Percentiles rank a stretch among this genome's conserved stretches.
Evolutionary conservation across 345 rosid species (phyloP).

Genomic region (Salix dunnii): DNA sequence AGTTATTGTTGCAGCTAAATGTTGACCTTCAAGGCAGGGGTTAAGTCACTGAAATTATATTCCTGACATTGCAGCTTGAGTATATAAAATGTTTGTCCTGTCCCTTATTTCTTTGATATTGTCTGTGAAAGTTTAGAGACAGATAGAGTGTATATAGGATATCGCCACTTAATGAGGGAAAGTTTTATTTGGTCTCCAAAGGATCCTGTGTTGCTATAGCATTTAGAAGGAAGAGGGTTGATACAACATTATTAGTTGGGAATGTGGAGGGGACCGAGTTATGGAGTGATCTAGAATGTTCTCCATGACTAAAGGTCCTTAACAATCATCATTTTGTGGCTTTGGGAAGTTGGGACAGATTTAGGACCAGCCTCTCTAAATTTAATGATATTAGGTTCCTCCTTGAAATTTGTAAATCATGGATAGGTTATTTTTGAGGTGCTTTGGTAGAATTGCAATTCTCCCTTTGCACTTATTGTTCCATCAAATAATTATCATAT

Average conservation of each 20-base stretch:
- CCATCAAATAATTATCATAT: neutral
- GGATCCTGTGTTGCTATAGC: neutral
- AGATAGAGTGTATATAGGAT: neutral
- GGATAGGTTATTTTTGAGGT: too few species aligned
- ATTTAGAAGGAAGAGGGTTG: neutral
- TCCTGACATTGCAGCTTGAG: neutral
- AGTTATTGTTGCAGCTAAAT: neutral
- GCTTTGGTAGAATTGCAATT: neutral
- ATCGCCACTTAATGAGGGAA: neutral
- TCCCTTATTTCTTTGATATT: neutral
- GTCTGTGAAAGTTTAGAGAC: neutral
- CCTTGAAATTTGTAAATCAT: too few species aligned
- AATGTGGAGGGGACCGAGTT: neutral
- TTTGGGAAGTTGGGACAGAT: too few species aligned
- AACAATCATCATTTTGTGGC: too few species aligned
- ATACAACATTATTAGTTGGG: neutral
- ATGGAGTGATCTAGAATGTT: neutral
- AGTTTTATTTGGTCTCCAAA: neutral
- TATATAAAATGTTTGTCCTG: neutral
- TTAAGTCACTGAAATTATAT: neutral
- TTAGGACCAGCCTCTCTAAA: too few species aligned
- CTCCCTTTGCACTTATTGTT: neutral
- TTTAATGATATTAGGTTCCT: too few species aligned
- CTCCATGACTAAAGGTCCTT: neutral
- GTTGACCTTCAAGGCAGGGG: neutral